Evolutionary conservation across 2,329 filamentous ascomycete genomes (phyloP), one percentile per base, ranked within the genome.

Genomic region (Pestalotiopsis fici): DNA sequence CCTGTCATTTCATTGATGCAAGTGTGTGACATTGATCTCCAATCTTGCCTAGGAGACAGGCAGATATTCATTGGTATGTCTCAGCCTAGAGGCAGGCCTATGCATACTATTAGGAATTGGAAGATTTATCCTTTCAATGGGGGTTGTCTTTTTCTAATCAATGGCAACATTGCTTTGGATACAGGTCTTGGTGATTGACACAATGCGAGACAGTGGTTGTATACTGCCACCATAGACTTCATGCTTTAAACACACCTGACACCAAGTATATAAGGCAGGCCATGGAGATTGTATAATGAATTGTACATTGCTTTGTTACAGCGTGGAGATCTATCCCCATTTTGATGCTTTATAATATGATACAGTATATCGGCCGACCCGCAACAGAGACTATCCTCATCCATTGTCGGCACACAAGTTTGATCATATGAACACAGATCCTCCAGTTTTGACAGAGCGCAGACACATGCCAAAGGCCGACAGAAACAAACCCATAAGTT

Each of bases 321-420:
- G 31, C 39, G 50, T 21, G 39, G 28, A 59, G 31, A 31, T 68
- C 43, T 68, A 65, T 66, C 54, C 47, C 61, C 35, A 39, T 35
- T 35, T 37, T 37, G 35, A 66, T 65, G 56, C 47, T 68, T 68
- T 64, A 66, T 66, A 68, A 66, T 66, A 66, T 68, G 67, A 62
- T 68, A 68, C 65, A 68, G 39, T 56, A 55, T 35, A 37, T 54
- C 21, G 54, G 55, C 27, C 59, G 27, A n/a, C 27, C 18, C 9
- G 25, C 37, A 27, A 47, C n/a, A 25, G 31, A 43, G 7, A 21
- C n/a, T 21, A 21, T 54, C 39, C 35, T 23, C 12, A 25, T 50
- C 60, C 43, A 54, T 18, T 35, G 25, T 18, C 15, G 47, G 47
- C 43, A 31, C 11, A 55, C 25, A 59, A 39, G 57, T 27, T 31